Conservation (phyloP, 306 rosid genomes). For the Carpinus viminea region DNA sequence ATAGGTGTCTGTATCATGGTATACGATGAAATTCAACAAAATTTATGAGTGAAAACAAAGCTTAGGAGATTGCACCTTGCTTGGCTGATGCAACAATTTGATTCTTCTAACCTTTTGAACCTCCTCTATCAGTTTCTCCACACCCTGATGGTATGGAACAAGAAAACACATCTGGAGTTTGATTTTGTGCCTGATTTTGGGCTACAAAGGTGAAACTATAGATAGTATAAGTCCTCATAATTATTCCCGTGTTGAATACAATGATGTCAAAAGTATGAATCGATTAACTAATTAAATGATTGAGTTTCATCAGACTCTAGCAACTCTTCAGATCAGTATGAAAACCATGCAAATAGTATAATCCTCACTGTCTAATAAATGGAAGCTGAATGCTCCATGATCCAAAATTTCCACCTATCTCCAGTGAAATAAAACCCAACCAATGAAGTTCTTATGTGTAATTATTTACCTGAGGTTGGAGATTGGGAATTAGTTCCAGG, state of each 20-base stretch:
- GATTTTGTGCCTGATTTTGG: constrained; percentile 37
- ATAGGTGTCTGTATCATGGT: background rate
- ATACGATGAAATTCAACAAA: constrained; percentile 12
- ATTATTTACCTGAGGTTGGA: constrained; percentile 51
- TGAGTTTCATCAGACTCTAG: constrained; percentile 8
- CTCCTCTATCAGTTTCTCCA: constrained; percentile 80
- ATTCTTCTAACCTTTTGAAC: constrained; percentile 97
- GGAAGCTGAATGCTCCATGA: constrained; percentile 8
- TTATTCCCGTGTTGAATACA: constrained; percentile 16
- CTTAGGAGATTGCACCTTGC: constrained; percentile 60
- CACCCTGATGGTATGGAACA: constrained; percentile 52
- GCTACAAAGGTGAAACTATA: constrained; percentile 42
- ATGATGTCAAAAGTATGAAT: constrained; percentile 8
- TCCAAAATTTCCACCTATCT: constrained; percentile 10
- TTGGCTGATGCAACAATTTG: constrained; percentile 83
- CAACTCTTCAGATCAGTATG: constrained; percentile 2
- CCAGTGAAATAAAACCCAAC: constrained; percentile 14
- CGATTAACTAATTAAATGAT: constrained; percentile 11
- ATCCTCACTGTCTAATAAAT: constrained; percentile 10
- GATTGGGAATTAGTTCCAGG: constrained; percentile 43
- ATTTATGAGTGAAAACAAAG: background rate
- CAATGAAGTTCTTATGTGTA: constrained; percentile 14
- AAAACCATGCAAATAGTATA: constrained; percentile 8
- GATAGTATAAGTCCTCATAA: constrained; percentile 20
- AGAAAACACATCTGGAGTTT: too few species aligned